Evolutionary conservation across 2,329 filamentous ascomycete species (phyloP).

Genomic region (Verticillium klebahnii): DNA sequence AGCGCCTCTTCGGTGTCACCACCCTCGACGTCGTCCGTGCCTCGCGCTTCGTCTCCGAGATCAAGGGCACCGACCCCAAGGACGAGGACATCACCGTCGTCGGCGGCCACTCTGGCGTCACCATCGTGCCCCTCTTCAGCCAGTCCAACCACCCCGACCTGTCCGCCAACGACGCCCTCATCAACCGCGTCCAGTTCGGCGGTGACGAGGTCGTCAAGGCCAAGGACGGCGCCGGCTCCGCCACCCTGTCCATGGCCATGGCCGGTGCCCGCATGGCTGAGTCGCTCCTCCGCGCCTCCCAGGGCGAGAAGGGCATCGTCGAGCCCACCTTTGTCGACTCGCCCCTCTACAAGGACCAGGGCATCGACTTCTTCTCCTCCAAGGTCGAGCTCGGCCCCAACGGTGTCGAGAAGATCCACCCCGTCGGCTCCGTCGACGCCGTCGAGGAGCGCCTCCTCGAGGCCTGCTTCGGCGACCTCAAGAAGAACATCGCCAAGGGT

Average conservation of each 20-base stretch:
- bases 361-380: constrained; percentile 94
- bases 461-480: constrained; percentile 76
- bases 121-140: constrained; percentile 96
- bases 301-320: constrained; percentile 90
- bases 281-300: constrained; percentile 84
- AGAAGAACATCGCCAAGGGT: constrained; percentile 96
- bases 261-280: constrained; percentile 82
- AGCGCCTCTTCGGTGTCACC: constrained; percentile 98
- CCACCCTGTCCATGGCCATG: constrained; percentile 98
- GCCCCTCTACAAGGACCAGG: constrained; percentile 97
- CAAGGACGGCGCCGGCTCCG: constrained; percentile 95
- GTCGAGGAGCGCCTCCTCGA: constrained; percentile 88
- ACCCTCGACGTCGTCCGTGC: constrained; percentile 98
- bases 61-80: constrained; percentile 85
- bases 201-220: constrained; percentile 99
- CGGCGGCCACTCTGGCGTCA: constrained; percentile 95
- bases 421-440: constrained; percentile 77
- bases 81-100: constrained; percentile 94
- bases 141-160: constrained; percentile 87
- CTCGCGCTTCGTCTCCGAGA: constrained; percentile 93
- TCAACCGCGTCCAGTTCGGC: constrained; percentile 96
- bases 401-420: constrained; percentile 90
- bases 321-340: constrained; percentile 98
- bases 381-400: constrained; percentile 93
- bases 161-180: constrained; percentile 69